phyloP scores from a whole-genome alignment of 352 stramenopile species.

The Pythium insidiosum region DNA sequence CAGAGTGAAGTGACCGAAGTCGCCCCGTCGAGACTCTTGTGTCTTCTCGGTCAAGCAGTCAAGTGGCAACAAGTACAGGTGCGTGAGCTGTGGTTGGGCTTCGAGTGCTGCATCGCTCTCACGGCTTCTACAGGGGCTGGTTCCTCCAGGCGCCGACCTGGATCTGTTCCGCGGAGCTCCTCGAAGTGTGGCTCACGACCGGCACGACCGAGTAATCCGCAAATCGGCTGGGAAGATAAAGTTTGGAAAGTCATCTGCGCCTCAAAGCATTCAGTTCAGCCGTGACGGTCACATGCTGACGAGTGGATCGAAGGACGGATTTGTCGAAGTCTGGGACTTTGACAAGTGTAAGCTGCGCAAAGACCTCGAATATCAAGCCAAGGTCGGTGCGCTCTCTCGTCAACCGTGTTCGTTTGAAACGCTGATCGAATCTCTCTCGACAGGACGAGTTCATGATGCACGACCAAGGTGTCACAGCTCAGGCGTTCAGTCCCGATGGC shows the following conservation, averaged over 20 bases:
- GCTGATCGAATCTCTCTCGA: no score
- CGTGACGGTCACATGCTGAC: slow-evolving; percentile 84
- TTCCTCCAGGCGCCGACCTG: slow-evolving; percentile 53
- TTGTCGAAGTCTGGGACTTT: slow-evolving; percentile 93
- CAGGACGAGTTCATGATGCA: slow-evolving; percentile 93
- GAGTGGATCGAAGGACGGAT: slow-evolving; percentile 91
- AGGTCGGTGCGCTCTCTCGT: no score
- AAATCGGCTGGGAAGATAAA: slow-evolving; percentile 83
- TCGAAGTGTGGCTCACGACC: slow-evolving; percentile 50
- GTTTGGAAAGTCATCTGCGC: slow-evolving; percentile 78
- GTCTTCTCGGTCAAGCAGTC: slow-evolving; percentile 82
- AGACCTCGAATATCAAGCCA: slow-evolving; percentile 91
- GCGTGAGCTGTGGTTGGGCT: background rate
- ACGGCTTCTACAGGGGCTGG: slow-evolving; percentile 29
- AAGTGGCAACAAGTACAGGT: slow-evolving; percentile 87
- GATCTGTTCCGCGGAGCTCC: slow-evolving; percentile 73
- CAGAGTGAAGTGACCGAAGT: slow-evolving; percentile 66
- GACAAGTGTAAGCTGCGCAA: slow-evolving; percentile 87
- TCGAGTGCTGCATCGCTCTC: slow-evolving; percentile 1
- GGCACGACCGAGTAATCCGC: slow-evolving; percentile 47
- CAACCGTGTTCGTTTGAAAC: no score
- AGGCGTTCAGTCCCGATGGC: slow-evolving; percentile 84
- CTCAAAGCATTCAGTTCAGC: slow-evolving; percentile 85
- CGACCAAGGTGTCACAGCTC: slow-evolving; percentile 74
- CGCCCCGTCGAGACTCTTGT: slow-evolving; percentile 82